Base-by-base conservation (phyloP, 2,329 filamentous ascomycete genomes). In the Ascomycota sp. region DNA sequence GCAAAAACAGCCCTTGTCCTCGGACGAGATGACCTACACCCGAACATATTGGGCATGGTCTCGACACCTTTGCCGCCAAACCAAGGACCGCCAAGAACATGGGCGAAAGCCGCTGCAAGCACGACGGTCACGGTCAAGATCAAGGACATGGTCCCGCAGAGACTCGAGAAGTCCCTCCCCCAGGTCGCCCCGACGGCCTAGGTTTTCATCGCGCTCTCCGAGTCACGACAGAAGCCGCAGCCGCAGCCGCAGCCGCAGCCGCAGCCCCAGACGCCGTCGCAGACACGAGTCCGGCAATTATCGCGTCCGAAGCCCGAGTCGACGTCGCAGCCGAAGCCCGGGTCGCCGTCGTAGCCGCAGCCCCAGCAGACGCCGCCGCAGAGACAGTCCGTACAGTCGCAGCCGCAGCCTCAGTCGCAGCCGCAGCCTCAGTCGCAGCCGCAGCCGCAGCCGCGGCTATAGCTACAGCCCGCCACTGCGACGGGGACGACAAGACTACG, bases 21-120 rank as follows among this genome's bases (percentile, higher is more conserved):
- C 68, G 0, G 73, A 73, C 0, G 68, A 76, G 3, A 55, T 74
- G 2, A 49, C 73, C 6, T 61, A 64, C 6, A 74, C 73, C 1
- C 73, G 80, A 40, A 80, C 77, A 1, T 91, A 91, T 50, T 91
- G 91, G 48, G 83, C 82, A 39, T 92, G 83, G 83, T 86, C 81
- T 6, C 66, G 68, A 29, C 59, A 61, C 1, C 89, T 92, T 43
- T 91, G 80, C 48, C 63, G 80, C 42, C 78, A 76, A 46, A 89
- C 89, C 76, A 81, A 76, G 53, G 56, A 61, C 33, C 59, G 66
- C 28, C 53, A 49, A 25, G 56, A 49, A 31, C 2, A 34, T 35
- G 7, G 25, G 9, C 6, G 9, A 8, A 24, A 13, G 5, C 4
- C 24, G 6, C 16, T 30, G 2, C n/a, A 29, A 9, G 4, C 13